Base-by-base conservation (phyloP, 2,329 filamentous ascomycete genomes). In the Clarireedia hainanense region DNA sequence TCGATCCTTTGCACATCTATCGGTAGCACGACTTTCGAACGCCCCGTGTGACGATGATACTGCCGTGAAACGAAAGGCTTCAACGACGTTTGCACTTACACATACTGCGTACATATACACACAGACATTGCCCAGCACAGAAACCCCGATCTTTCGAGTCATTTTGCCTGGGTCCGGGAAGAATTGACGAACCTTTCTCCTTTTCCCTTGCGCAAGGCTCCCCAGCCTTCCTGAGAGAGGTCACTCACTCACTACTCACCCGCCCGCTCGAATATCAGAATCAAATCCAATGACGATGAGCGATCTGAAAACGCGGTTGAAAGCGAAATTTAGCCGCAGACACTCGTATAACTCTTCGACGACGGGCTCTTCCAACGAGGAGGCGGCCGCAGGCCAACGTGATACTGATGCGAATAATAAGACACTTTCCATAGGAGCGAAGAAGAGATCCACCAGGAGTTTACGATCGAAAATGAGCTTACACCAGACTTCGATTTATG, bases 271-370 rank as follows among this genome's bases (percentile, higher is more conserved):
- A 42, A 17, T 5, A 26, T 24, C 17, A 6, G 26, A 36, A 26
- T 24, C 17, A 6, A 23, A 36, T 24, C 45, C 37, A 46, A 56
- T 56, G 49, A 50, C 49, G 36, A 56, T 56, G 34, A 50, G 49
- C 15, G 54, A 56, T 52, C 47, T 56, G 1, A 56, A 56, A 52
- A 50, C 37, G 20, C 39, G 54, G 47, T 47, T 56, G 36, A 47
- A 51, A 42, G 54, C 54, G 17, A 56, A 52, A 42, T 56, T 56
- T n/a, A 37, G 51, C n/a, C 54, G 54, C 23, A 52, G 54, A 26
- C 26, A 40, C 52, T 56, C 54, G 34, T 43, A 50, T 14, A 34
- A 34, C 20, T 24, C 40, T 10, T 47, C 49, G 7, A 52, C 42
- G 6, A 34, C 24, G 7, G 27, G 42, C 30, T 56, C 54, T 50